Conservation (phyloP, 2,329 filamentous ascomycete genomes). For the Colletotrichum trifolii region DNA sequence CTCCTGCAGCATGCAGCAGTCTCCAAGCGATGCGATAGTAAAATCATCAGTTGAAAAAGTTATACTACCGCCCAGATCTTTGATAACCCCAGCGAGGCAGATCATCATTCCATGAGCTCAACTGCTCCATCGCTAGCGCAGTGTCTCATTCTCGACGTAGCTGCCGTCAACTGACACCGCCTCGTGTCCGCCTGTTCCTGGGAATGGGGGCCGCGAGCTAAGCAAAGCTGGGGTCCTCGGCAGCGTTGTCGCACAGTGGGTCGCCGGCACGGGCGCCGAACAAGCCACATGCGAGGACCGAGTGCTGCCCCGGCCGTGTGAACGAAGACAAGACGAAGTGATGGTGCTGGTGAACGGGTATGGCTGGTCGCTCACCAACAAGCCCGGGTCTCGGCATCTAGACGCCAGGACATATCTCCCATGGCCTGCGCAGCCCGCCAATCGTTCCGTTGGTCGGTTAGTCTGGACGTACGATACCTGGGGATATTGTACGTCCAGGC, state of each 20-base stretch:
- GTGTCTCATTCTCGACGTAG: background rate
- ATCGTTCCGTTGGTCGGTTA: too few species aligned
- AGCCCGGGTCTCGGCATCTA: constrained; percentile 17
- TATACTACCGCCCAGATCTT: too few species aligned
- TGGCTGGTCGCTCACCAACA: background rate
- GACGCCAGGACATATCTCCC: background rate
- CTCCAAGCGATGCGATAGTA: background rate
- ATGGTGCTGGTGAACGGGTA: background rate
- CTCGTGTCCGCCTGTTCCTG: constrained; percentile 17
- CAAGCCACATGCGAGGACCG: constrained; percentile 12
- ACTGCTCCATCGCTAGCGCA: background rate
- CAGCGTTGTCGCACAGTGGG: constrained; percentile 10
- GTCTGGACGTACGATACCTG: too few species aligned
- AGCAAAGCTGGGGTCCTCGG: constrained; percentile 11
- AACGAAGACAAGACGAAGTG: background rate
- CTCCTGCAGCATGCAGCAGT: constrained; percentile 14
- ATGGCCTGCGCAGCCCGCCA: too few species aligned
- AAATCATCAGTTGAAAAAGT: background rate
- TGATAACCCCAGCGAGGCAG: background rate
- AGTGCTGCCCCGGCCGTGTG: constrained; percentile 13
- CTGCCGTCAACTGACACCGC: constrained; percentile 12
- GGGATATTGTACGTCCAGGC: too few species aligned
- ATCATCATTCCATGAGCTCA: background rate
- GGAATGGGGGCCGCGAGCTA: background rate
- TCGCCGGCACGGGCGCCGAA: constrained; percentile 26